phyloP scores from a whole-genome alignment of 768 basidiomycete genomes.

The Piloderma croceum region DNA sequence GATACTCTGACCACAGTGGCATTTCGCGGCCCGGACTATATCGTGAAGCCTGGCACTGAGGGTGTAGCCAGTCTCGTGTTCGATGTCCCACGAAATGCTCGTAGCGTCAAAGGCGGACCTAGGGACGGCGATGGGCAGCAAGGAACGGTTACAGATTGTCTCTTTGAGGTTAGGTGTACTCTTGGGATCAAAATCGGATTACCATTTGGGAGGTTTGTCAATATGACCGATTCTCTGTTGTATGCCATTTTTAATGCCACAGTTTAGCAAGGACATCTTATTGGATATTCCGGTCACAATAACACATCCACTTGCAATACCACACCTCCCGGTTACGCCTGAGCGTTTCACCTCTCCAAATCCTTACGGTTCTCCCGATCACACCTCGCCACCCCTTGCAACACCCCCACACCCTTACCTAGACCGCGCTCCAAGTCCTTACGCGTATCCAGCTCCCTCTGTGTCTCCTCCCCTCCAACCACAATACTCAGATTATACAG shows the following conservation, averaged over 20 bases:
- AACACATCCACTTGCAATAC: constrained; percentile 57
- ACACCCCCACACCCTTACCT: constrained; percentile 16
- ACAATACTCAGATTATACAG: constrained; percentile 32
- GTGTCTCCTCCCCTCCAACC: constrained; percentile 34
- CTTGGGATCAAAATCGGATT: constrained; percentile 57
- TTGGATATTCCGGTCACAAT: constrained; percentile 60
- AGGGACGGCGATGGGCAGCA: constrained; percentile 48
- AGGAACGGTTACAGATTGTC: constrained; percentile 16
- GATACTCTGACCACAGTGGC: constrained; percentile 66
- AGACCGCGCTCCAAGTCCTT: constrained; percentile 25
- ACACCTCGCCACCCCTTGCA: constrained; percentile 19
- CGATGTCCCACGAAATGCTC: constrained; percentile 64
- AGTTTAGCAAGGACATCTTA: constrained; percentile 60
- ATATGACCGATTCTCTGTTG: constrained; percentile 5
- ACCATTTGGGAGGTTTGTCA: constrained; percentile 33
- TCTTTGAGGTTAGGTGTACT: constrained; percentile 67
- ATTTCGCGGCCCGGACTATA: constrained; percentile 72
- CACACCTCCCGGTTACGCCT: constrained; percentile 28
- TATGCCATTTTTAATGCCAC: constrained; percentile 8
- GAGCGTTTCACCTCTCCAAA: not conserved
- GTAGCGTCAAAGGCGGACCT: constrained; percentile 58
- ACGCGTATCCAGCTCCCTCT: constrained; percentile 31
- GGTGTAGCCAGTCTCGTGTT: constrained; percentile 77
- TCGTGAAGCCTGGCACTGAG: constrained; percentile 65
- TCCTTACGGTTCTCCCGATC: constrained; percentile 13